A percentile compares a stretch with the other conserved stretches of the same genome.
Conservation (phyloP, 2,329 filamentous ascomycete species). For the Stachybotrys chlorohalonatus region DNA sequence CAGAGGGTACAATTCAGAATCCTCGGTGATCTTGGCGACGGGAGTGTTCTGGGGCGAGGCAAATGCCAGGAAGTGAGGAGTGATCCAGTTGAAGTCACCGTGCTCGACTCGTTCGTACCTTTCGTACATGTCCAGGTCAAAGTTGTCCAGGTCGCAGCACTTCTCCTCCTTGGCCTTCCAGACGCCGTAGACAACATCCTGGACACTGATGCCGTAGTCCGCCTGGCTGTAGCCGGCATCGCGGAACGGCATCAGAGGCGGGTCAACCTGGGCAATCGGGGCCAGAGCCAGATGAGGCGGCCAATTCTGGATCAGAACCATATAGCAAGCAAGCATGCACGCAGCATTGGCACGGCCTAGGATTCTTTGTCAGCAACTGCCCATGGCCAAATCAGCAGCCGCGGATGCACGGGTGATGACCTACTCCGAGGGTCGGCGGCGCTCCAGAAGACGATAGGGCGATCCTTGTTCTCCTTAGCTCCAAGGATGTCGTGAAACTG, state of each 20-base stretch:
- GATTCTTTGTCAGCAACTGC: not conserved
- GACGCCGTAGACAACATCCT: slow-evolving; percentile 95
- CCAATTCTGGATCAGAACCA: slow-evolving; percentile 98
- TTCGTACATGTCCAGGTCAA: slow-evolving; percentile 96
- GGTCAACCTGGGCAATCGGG: slow-evolving; percentile 92
- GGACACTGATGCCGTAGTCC: slow-evolving; percentile 89
- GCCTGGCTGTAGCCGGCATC: slow-evolving; percentile 98
- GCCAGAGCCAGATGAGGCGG: slow-evolving; percentile 90
- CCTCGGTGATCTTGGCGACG: slow-evolving; percentile 60
- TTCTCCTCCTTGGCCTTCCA: slow-evolving; percentile 98
- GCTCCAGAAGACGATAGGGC: slow-evolving; percentile 94
- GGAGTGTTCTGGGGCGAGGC: slow-evolving; percentile 85
- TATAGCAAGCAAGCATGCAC: slow-evolving; percentile 92
- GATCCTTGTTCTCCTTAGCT: slow-evolving; percentile 80
- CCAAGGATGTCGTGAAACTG: slow-evolving; percentile 93
- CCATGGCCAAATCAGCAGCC: not conserved
- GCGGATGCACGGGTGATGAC: slow-evolving; percentile 20
- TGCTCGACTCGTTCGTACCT: slow-evolving; percentile 92
- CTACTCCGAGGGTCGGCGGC: slow-evolving; percentile 81
- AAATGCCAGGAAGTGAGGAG: slow-evolving; percentile 89
- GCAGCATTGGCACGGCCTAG: slow-evolving; percentile 84
- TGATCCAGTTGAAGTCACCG: slow-evolving; percentile 99
- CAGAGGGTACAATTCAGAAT: slow-evolving; percentile 62
- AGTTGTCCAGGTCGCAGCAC: slow-evolving; percentile 84
- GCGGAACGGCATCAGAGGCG: slow-evolving; percentile 96